Evolutionary conservation across 2,329 filamentous ascomycete species (phyloP), one percentile per base, ranked within the genome.

Genomic region (Aspergillus sp.): DNA sequence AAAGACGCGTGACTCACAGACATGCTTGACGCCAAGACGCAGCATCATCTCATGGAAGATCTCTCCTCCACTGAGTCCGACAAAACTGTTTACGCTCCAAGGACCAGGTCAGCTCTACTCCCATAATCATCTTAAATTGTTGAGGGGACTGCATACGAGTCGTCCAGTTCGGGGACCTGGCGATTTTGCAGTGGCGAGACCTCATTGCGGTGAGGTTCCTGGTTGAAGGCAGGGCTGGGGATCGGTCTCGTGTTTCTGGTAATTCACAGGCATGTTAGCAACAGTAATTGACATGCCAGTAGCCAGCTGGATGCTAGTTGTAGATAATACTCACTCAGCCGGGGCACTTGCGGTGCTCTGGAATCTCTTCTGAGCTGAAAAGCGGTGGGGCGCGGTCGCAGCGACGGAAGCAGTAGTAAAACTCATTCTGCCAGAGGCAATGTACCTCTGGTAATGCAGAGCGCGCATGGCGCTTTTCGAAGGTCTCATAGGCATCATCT

Each of bases 31-130:
- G 69, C 84, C 86, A 70, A 94, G 90, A 73, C 94, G 86, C 63
- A 96, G 84, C 93, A 99, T 97, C 94, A 98, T 98, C 81, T 98
- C 94, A 78, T 98, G 93, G 79, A 98, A 96, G 70, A 98, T 97
- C 78, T 97, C 89, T 74, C 95, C 95, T 74, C 95, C 94, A 53
- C 88, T 96, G 84, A 93, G 94, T 65, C 94, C 94, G 73, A 98
- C 92, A 78, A 98, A 96, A 62, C 89, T 91, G 67, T 58, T 55
- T 54, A 30, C 38, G 13, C 10, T 48, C 8, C n/a, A 44, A 19
- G 7, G 47, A 55, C 21, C 25, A 36, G 27, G 56, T 66, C 51
- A 67, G 62, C n/a, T 30, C 30, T 53, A 52, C 53, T 42, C 41
- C 23, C 17, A 44, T 30, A 7, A 41, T 17, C 25, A 13, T 32